Evolutionary conservation across 2,329 filamentous ascomycete species (phyloP).

Genomic region (Aureobasidium namibiae): DNA sequence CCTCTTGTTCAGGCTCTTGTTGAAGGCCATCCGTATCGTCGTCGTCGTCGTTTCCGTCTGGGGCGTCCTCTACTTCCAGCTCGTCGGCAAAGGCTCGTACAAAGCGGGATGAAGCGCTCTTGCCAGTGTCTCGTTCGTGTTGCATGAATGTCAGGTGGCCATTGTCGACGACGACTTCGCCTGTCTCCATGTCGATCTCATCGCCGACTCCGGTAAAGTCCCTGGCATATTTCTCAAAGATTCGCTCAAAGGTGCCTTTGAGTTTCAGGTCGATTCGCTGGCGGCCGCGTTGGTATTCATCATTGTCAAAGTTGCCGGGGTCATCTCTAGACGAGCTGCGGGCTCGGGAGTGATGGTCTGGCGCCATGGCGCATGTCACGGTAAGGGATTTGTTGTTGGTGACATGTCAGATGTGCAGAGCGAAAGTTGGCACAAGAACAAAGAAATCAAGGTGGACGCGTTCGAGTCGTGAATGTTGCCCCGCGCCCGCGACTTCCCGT

Average conservation of each 20-base stretch:
- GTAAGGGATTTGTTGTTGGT: background rate
- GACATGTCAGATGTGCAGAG: constrained; percentile 2
- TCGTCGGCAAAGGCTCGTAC: constrained; percentile 24
- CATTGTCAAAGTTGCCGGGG: background rate
- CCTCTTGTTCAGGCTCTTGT: constrained; percentile 15
- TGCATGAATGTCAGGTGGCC: constrained; percentile 66
- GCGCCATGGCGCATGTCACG: constrained; percentile 4
- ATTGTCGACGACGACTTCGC: constrained; percentile 80
- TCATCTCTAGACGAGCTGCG: constrained; percentile 2
- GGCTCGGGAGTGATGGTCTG: background rate
- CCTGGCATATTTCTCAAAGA: constrained; percentile 79
- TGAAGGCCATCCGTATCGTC: constrained; percentile 23
- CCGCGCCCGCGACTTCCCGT: constrained; percentile 1
- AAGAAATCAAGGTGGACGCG: constrained; percentile 11
- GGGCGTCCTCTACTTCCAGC: constrained; percentile 29
- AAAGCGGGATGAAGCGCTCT: constrained; percentile 23
- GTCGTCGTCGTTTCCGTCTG: constrained; percentile 22
- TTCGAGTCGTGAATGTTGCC: constrained; percentile 4
- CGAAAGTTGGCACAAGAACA: background rate
- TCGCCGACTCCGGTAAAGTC: constrained; percentile 80
- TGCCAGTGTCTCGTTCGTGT: constrained; percentile 46
- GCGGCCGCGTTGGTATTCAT: constrained; percentile 40
- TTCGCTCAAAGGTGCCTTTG: constrained; percentile 76
- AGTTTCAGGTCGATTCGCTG: constrained; percentile 57
- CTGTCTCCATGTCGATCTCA: constrained; percentile 78